Conservation (phyloP, 176 grass and related monocot species). For the Alloteropsis semialata region DNA sequence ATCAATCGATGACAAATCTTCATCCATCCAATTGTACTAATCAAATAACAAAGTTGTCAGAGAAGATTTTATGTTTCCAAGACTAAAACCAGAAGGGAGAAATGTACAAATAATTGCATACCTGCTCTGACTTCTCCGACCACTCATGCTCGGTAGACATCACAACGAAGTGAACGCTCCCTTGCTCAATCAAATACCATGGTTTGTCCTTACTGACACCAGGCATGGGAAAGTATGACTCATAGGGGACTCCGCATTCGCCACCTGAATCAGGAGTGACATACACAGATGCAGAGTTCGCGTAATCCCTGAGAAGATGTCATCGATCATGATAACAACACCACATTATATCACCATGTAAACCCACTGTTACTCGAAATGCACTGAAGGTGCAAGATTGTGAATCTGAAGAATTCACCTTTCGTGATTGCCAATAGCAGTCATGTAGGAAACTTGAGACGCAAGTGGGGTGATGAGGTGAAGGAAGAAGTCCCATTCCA, state of each 20-base stretch:
- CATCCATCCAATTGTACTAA: conserved; percentile 68
- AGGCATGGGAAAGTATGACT: conserved; percentile 86
- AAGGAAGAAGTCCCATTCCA: conserved; percentile 75
- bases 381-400: neutral
- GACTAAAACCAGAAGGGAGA: neutral
- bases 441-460: conserved; percentile 87
- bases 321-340: neutral
- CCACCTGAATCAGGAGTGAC: conserved; percentile 64
- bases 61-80: neutral
- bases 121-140: conserved; percentile 69
- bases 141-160: conserved; percentile 82
- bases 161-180: conserved; percentile 67
- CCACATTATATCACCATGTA: neutral
- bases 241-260: conserved; percentile 77
- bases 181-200: conserved; percentile 92
- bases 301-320: conserved; percentile 54
- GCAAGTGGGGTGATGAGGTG: conserved; percentile 62
- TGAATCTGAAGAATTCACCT: conserved; percentile 31
- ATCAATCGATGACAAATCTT: conserved; percentile 60
- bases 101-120: conserved; percentile 5
- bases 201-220: conserved; percentile 50
- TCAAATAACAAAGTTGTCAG: conserved; percentile 11
- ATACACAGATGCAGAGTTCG: conserved; percentile 54
- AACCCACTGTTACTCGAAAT: neutral
- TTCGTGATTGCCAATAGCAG: conserved; percentile 85